Conservation (phyloP, 148 eudicot species). For the Rhododendron ovatum region DNA sequence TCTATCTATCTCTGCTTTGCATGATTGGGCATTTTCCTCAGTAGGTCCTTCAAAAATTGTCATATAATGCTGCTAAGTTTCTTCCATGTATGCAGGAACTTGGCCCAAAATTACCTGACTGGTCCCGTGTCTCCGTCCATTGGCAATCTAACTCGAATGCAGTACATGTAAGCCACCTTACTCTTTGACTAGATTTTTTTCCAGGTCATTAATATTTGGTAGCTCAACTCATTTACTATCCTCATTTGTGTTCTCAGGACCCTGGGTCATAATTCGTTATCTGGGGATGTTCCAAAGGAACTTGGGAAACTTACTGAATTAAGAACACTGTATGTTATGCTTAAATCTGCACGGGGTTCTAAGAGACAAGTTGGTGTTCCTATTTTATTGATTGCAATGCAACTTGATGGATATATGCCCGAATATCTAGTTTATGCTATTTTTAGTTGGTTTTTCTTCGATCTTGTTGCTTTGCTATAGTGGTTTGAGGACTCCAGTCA, state of each 20-base stretch:
- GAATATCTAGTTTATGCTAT: not conserved
- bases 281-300: slow-evolving; percentile 66
- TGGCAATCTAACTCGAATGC: slow-evolving; percentile 66
- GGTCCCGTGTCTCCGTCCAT: slow-evolving; percentile 66
- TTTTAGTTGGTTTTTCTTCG: not conserved
- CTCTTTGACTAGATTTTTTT: not conserved
- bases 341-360: not conserved
- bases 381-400: not conserved
- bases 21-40: not conserved
- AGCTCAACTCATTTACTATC: not conserved
- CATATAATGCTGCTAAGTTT: slow-evolving; percentile 1
- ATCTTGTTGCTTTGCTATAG: not conserved
- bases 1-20: not conserved
- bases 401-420: not conserved
- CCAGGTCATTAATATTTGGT: not conserved
- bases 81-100: slow-evolving; percentile 29
- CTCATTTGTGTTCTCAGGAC: slow-evolving; percentile 30
- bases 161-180: slow-evolving; percentile 43
- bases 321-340: slow-evolving; percentile 47
- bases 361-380: not conserved
- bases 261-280: slow-evolving; percentile 57
- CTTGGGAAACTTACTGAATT: slow-evolving; percentile 60
- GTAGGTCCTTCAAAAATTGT: not conserved
- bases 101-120: slow-evolving; percentile 59
- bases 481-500: not conserved